Conservation (phyloP, 1,284 basidiomycete genomes). For the Moesziomyces parantarcticus region DNA sequence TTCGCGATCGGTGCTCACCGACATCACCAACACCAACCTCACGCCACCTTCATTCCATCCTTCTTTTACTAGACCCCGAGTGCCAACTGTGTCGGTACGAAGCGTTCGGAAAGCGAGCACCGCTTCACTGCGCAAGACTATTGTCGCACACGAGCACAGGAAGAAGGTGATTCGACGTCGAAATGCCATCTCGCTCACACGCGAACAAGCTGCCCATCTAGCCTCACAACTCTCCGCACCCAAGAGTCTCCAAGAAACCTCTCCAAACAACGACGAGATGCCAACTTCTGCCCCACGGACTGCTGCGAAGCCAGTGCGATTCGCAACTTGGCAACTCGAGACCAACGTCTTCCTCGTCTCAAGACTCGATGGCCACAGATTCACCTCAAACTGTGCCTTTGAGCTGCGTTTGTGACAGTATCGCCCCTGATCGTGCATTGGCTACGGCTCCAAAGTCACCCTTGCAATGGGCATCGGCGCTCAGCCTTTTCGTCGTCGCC, state of each 20-base stretch:
- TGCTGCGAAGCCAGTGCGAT: too few relatives aligned
- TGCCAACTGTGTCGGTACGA: too few relatives aligned
- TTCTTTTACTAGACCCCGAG: too few relatives aligned
- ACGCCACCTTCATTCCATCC: not conserved
- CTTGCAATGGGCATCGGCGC: too few relatives aligned
- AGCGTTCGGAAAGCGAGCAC: not conserved
- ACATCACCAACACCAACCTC: slow-evolving; percentile 5
- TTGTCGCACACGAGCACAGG: not conserved
- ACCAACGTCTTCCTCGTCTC: slow-evolving; percentile 16
- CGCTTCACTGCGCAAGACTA: not conserved
- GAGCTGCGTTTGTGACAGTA: too few relatives aligned
- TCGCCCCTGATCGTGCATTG: too few relatives aligned
- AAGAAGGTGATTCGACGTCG: slow-evolving; percentile 1
- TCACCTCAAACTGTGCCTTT: too few relatives aligned
- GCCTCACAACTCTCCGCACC: not conserved
- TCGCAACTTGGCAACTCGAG: slow-evolving; percentile 2
- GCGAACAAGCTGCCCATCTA: not conserved
- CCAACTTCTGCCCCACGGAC: too few relatives aligned
- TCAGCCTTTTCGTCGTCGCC: too few relatives aligned
- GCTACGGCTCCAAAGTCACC: too few relatives aligned
- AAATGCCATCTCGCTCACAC: slow-evolving; percentile 10
- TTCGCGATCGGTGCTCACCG: not conserved
- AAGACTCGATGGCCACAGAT: slow-evolving; percentile 13
- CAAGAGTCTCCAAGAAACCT: too few relatives aligned
- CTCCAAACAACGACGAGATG: too few relatives aligned